Percentiles rank a stretch among this genome's conserved stretches.
Evolutionary conservation across 257 asterid species (phyloP).

Genomic region (Plantago major): DNA sequence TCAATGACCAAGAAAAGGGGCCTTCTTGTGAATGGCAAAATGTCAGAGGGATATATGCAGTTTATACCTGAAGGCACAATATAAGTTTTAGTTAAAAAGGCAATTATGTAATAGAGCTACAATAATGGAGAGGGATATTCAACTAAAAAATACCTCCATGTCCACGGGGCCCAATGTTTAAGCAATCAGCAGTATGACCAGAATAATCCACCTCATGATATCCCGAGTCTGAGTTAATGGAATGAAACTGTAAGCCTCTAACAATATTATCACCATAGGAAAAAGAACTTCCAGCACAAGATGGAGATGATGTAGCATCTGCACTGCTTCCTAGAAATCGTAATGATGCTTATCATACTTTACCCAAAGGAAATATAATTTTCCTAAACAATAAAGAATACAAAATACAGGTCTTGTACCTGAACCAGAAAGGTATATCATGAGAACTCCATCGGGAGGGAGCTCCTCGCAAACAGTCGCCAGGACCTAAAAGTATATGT

Average conservation of each 20-base stretch:
- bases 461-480: conserved; percentile 94
- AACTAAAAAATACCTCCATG: conserved; percentile 52
- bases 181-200: conserved; percentile 43
- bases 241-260: conserved; percentile 55
- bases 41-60: conserved; percentile 83
- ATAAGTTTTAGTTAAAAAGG: conserved; percentile 12
- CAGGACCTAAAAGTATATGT: conserved; percentile 58
- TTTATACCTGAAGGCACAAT: conserved; percentile 54
- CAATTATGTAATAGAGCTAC: too few species aligned
- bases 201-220: conserved; percentile 37
- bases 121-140: too few species aligned
- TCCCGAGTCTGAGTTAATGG: conserved; percentile 44
- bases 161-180: conserved; percentile 71
- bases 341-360: conserved; percentile 22
- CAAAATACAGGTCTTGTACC: conserved; percentile 36
- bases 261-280: conserved; percentile 41
- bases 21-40: conserved; percentile 90
- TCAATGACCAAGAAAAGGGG: conserved; percentile 83
- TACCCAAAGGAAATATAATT: conserved; percentile 10
- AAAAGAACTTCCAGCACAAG: conserved; percentile 46
- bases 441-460: conserved; percentile 81
- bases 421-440: conserved; percentile 75
- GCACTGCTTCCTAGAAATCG: conserved; percentile 52
- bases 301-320: conserved; percentile 46
- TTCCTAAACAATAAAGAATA: conserved; percentile 15